Percentiles rank a stretch among this genome's conserved stretches.
These are phyloP conservation scores for Nemania abortiva DNA, from an alignment of 2,329 filamentous ascomycete genomes.

Conservation along the genomic window DNA sequence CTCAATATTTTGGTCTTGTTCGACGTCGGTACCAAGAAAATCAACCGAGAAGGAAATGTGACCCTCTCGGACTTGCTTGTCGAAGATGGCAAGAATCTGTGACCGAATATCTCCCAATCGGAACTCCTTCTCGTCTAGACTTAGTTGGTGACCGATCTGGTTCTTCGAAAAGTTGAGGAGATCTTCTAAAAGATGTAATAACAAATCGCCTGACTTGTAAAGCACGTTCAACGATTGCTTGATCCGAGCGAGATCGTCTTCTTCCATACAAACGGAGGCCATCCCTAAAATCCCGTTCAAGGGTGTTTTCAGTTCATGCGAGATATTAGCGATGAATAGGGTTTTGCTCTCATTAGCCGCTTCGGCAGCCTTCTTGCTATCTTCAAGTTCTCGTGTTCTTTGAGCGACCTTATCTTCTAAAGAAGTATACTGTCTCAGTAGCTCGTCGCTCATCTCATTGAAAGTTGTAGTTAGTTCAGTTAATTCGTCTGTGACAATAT, in stretches of 20 bases:
- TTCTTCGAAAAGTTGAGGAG: constrained; percentile 95
- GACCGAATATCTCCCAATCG: constrained; percentile 84
- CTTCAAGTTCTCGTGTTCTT: constrained; percentile 84
- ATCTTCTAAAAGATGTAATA: constrained; percentile 89
- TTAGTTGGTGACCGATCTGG: constrained; percentile 87
- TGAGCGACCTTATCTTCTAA: constrained; percentile 87
- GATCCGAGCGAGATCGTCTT: constrained; percentile 81
- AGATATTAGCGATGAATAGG: constrained; percentile 95
- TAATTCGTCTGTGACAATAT: constrained; percentile 83
- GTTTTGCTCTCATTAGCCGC: constrained; percentile 98
- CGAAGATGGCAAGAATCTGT: constrained; percentile 87
- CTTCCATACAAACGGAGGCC: constrained; percentile 92
- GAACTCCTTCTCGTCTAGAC: constrained; percentile 87
- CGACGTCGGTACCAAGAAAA: constrained; percentile 70
- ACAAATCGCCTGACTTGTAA: constrained; percentile 87
- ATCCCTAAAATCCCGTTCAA: constrained; percentile 96
- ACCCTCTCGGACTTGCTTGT: constrained; percentile 87
- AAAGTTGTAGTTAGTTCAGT: constrained; percentile 88
- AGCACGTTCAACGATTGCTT: constrained; percentile 88
- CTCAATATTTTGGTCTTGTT: constrained; percentile 51
- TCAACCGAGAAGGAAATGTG: constrained; percentile 78
- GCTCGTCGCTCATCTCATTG: constrained; percentile 93
- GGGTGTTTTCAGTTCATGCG: constrained; percentile 88
- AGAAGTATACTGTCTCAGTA: constrained; percentile 85
- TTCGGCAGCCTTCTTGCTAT: constrained; percentile 91